Percentiles rank a stretch among this genome's conserved stretches.
Conservation (phyloP, 306 rosid species). For the Dalbergia cultrata region DNA sequence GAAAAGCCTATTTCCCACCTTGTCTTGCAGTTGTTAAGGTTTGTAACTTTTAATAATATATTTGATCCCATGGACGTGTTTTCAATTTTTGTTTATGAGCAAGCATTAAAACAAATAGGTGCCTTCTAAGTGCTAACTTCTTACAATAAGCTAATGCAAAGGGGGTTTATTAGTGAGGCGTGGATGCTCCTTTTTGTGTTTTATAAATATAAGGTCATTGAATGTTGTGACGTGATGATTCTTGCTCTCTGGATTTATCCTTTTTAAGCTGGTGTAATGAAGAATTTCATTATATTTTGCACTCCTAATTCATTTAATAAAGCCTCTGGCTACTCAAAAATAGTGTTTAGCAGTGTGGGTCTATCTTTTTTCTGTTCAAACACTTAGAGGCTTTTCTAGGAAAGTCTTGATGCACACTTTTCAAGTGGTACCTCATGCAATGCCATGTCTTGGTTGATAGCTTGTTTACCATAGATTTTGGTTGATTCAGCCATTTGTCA, state of each 20-base stretch:
- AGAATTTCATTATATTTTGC: neutral
- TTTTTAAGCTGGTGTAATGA: constrained; percentile 9
- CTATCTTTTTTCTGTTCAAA: neutral
- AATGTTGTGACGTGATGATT: constrained; percentile 29
- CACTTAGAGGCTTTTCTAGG: neutral
- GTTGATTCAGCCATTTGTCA: constrained; percentile 6
- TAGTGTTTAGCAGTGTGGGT: neutral
- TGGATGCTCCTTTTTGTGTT: constrained; percentile 36
- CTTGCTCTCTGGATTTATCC: constrained; percentile 27
- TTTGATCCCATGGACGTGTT: constrained; percentile 24
- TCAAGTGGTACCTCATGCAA: constrained; percentile 10
- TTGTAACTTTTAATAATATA: constrained; percentile 30
- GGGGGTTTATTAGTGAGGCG: constrained; percentile 1
- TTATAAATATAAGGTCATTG: constrained; percentile 12
- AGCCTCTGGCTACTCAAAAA: neutral
- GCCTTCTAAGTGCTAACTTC: constrained; percentile 21
- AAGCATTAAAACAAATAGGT: constrained; percentile 14
- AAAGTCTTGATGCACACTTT: neutral
- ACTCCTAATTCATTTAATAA: neutral
- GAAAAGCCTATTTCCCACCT: constrained; percentile 67
- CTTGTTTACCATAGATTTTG: neutral
- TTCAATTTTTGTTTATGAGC: constrained; percentile 31
- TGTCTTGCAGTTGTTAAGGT: constrained; percentile 66
- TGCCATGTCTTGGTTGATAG: neutral
- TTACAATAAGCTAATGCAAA: neutral